Percentiles rank a stretch among this genome's conserved stretches.
These are phyloP conservation scores for Taiozyma sp. DNA, from an alignment of 1,139 yeast genomes.

Conservation along the genomic window DNA sequence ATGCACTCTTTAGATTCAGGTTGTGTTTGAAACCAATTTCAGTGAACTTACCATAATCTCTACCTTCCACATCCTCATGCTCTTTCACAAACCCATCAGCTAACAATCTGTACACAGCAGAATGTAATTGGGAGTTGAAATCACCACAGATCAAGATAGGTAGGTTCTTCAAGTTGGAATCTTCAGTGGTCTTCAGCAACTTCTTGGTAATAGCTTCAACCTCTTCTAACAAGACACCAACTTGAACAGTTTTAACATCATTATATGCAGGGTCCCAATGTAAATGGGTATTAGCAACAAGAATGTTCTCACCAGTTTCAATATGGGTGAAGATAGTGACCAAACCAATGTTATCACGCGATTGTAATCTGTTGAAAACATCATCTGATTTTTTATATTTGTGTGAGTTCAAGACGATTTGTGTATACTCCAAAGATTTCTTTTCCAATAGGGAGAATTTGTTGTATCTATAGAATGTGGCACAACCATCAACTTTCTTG, in stretches of 20 bases:
- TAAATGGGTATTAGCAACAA: slow-evolving; percentile 86
- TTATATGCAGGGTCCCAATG: slow-evolving; percentile 98
- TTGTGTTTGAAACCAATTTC: slow-evolving; percentile 83
- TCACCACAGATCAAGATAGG: slow-evolving; percentile 91
- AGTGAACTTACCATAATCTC: slow-evolving; percentile 89
- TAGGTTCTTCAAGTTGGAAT: slow-evolving; percentile 51
- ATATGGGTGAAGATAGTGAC: slow-evolving; percentile 73
- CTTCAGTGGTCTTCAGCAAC: slow-evolving; percentile 35
- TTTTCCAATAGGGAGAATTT: slow-evolving; percentile 69
- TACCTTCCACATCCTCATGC: slow-evolving; percentile 77
- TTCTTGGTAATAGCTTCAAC: slow-evolving; percentile 58
- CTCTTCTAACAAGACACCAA: slow-evolving; percentile 87
- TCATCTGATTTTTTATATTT: slow-evolving; percentile 92
- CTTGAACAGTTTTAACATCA: slow-evolving; percentile 95
- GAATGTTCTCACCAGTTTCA: slow-evolving; percentile 63
- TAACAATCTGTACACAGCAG: slow-evolving; percentile 90
- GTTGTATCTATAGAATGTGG: slow-evolving; percentile 69
- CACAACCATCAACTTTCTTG: slow-evolving; percentile 96
- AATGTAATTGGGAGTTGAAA: slow-evolving; percentile 79
- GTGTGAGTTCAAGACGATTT: slow-evolving; percentile 82
- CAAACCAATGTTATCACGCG: slow-evolving; percentile 89
- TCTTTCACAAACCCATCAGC: slow-evolving; percentile 69
- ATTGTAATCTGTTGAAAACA: slow-evolving; percentile 92
- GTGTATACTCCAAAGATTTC: slow-evolving; percentile 77
- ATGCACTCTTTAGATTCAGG: slow-evolving; percentile 80